phyloP scores from a whole-genome alignment of 208 protist species.

The Wallacemonas collosoma region DNA sequence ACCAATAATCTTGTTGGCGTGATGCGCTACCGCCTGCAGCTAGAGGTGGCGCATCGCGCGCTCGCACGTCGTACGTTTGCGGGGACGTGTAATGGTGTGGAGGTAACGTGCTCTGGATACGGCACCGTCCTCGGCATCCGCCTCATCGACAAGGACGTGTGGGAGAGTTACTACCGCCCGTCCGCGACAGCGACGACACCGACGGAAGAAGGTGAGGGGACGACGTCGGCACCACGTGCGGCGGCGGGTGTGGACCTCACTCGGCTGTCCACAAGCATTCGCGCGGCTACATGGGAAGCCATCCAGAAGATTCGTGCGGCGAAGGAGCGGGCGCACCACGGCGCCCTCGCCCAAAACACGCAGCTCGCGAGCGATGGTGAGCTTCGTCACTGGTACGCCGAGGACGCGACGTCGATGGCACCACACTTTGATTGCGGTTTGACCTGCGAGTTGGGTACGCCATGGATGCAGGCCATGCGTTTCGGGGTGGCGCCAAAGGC shows the following conservation, averaged over 20 bases:
- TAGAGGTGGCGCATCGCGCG: constrained; percentile 71
- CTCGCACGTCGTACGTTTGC: constrained; percentile 60
- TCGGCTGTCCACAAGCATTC: constrained; percentile 64
- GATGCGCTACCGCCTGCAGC: constrained; percentile 74
- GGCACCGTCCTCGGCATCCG: constrained; percentile 67
- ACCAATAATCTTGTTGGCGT: constrained; percentile 84
- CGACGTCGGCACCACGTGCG: not conserved
- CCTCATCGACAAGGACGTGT: constrained; percentile 47
- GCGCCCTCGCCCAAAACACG: constrained; percentile 57
- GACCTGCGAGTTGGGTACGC: constrained; percentile 56
- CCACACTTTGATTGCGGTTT: constrained; percentile 62
- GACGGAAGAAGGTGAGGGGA: not conserved
- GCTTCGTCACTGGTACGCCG: constrained; percentile 78
- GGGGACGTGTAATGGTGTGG: constrained; percentile 72
- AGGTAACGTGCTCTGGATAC: constrained; percentile 76
- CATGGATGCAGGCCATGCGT: constrained; percentile 82
- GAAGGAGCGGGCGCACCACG: constrained; percentile 73
- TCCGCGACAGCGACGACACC: not conserved
- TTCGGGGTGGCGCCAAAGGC: constrained; percentile 31
- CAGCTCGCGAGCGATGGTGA: constrained; percentile 37
- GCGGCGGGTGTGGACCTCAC: constrained; percentile 42
- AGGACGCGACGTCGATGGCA: constrained; percentile 69
- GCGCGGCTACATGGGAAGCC: constrained; percentile 70
- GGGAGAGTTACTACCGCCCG: constrained; percentile 66
- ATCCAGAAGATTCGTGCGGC: constrained; percentile 56